Base-by-base conservation (phyloP, 1,284 basidiomycete species). In the Kalmanozyma brasiliensis region DNA sequence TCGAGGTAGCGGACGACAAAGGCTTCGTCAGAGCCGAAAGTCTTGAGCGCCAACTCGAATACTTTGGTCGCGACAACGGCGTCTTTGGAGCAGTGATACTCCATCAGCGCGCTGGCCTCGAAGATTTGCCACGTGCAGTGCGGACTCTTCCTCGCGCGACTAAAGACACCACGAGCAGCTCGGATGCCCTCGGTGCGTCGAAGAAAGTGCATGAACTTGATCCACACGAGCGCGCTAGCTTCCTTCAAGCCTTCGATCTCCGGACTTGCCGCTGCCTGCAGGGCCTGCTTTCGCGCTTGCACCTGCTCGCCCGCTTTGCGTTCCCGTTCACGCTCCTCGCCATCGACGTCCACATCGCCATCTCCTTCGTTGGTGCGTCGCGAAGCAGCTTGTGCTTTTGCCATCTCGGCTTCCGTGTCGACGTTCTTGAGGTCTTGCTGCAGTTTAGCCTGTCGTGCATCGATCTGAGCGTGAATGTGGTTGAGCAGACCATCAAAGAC, bases 21-120 rank as follows among this genome's bases (percentile, higher is more conserved):
- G 0, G 77, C 74, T 55, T 76, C 88, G 69, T 97, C 92, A 24
- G 90, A 88, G 5, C 88, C 87, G 81, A 93, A 97, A 6, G 86
- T 84, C 79, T 94, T 92, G 79, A 96, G 84, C n/a, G 94, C 95
- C 63, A 92, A 89, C 82, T 97, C 93, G 78, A 97, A 98, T 62
- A 98, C 95, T 53, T 93, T 88, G 45, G 89, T 91, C 0, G 94
- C 92, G 19, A 98, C 90, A 8, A 86, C 86, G 33, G 89, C 86
- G 43, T 93, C 92, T 78, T 94, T 92, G 59, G 90, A 93, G 82
- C 90, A 91, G 83, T 97, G 93, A 81, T 97, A 97, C 83, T 99
- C 95, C 88, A 95, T 92, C 75, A 96, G 83, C 0, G 95, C 96
- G 91, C 80, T 57, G 13, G 63, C 92, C 83, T 98, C 94, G 78